Evolutionary conservation across 2,329 filamentous ascomycete species (phyloP).

Genomic region (Colletotrichum coccodes): DNA sequence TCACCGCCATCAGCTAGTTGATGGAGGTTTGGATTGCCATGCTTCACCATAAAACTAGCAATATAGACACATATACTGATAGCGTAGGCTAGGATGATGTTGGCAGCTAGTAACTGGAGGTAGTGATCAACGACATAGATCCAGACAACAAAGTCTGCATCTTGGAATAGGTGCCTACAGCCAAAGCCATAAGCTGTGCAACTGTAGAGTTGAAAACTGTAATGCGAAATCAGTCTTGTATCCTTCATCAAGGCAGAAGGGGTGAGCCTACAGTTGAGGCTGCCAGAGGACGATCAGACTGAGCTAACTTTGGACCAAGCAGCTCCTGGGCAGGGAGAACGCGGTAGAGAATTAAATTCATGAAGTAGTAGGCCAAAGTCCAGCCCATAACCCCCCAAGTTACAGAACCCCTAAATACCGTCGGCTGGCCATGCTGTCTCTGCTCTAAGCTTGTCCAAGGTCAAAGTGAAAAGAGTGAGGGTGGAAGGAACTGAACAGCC

Average conservation of each 20-base stretch:
- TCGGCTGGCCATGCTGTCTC: conserved; percentile 81
- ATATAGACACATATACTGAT: conserved; percentile 72
- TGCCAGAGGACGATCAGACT: conserved; percentile 72
- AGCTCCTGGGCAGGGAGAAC: conserved; percentile 77
- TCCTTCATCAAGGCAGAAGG: background rate
- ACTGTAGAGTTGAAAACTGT: conserved; percentile 16
- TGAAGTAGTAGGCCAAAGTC: conserved; percentile 77
- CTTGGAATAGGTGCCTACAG: conserved; percentile 71
- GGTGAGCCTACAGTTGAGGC: conserved; percentile 70
- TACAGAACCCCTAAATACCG: conserved; percentile 74
- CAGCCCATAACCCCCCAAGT: conserved; percentile 74
- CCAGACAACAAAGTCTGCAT: conserved; percentile 76
- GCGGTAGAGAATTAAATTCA: conserved; percentile 78
- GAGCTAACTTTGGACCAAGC: conserved; percentile 73
- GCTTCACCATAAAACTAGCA: conserved; percentile 71
- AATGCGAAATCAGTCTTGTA: rapidly evolving
- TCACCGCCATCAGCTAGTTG: conserved; percentile 75
- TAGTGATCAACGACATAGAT: conserved; percentile 79
- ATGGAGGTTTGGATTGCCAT: conserved; percentile 67
- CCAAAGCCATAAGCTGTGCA: conserved; percentile 8
- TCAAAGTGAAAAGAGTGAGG: conserved; percentile 73
- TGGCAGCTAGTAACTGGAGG: conserved; percentile 73
- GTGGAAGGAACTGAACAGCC: conserved; percentile 86
- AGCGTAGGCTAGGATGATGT: conserved; percentile 68
- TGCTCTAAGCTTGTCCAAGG: conserved; percentile 74